Evolutionary conservation across 257 asterid species (phyloP).

Genomic region (Nicotiana benthamiana): DNA sequence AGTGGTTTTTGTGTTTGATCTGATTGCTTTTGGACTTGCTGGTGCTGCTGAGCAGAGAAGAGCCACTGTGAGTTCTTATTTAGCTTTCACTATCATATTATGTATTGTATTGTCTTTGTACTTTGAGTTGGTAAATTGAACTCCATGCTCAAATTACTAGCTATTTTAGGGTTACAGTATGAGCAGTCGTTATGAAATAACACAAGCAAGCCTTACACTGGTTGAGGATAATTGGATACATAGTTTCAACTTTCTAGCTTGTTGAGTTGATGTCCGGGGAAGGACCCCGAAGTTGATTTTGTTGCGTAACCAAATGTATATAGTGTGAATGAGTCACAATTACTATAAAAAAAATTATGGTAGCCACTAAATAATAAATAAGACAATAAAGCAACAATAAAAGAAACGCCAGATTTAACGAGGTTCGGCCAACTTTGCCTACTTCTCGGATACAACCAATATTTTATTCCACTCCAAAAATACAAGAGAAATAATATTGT

Average conservation of each 20-base stretch:
- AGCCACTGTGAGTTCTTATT: slow-evolving; percentile 39
- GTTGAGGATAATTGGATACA: neutral
- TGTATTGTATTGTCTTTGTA: neutral
- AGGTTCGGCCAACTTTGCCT: too few species aligned
- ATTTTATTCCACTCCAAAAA: too few species aligned
- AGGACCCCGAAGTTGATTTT: neutral
- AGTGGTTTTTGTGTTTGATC: slow-evolving; percentile 46
- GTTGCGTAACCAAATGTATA: too few species aligned
- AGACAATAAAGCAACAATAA: too few species aligned
- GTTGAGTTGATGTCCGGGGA: neutral
- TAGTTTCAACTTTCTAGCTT: neutral
- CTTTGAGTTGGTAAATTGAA: neutral
- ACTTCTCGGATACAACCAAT: too few species aligned
- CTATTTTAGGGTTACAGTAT: neutral
- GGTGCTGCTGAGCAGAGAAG: slow-evolving; percentile 71
- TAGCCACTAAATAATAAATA: too few species aligned
- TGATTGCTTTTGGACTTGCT: slow-evolving; percentile 77
- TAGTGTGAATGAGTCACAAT: too few species aligned
- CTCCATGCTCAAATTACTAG: neutral
- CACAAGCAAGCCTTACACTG: neutral
- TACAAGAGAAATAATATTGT: too few species aligned
- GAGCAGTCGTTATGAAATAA: neutral
- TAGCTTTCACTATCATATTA: neutral
- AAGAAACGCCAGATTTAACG: too few species aligned
- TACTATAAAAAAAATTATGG: too few species aligned